Evolutionary conservation across 2,329 filamentous ascomycete genomes (phyloP), one percentile per base, ranked within the genome.

Genomic region (Coniochaeta ligniaria): DNA sequence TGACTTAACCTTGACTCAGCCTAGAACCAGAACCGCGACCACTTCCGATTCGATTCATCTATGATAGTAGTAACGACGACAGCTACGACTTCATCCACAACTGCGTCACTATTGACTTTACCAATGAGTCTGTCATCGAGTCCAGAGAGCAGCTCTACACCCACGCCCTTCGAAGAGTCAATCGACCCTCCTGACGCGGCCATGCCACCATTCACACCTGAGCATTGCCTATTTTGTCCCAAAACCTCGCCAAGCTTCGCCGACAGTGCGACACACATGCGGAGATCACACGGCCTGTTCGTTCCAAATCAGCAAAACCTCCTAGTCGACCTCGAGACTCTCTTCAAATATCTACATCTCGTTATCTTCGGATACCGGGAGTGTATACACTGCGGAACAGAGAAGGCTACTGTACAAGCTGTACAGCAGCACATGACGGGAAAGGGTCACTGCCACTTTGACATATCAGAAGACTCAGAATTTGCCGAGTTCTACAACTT

Each of bases 361-460:
- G 68, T 84, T 22, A 77, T 84, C 16, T 76, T 71, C 22, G 74
- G 68, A 0, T 82, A 80, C 59, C 71, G 71, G 20, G 79, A 83
- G 66, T 85, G 82, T 61, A 71, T 84, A 41, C 75, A 73, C 22
- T 84, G 82, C 63, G 78, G 78, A 1, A 78, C 72, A 16, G 68
- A 75, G 41, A 73, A 78, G 35, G 67, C 68, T 0, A 79, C 76
- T 0, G 69, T 72, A 0, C 71, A 79, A 57, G 82, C 75, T 0
- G 76, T 78, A 0, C 79, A 80, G 63, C 78, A 81, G 38, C 82
- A 83, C 59, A 83, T 83, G 80, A 64, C 69, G 0, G 73, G 69
- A 2, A 82, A 79, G 56, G 76, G 78, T 0, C 80, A 83, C 60
- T 83, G 80, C 64, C 73, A 68, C 24, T 70, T 81, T 41, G 71